Base-by-base conservation (phyloP, 441 rosid genomes). In the Monsonia emarginata region DNA sequence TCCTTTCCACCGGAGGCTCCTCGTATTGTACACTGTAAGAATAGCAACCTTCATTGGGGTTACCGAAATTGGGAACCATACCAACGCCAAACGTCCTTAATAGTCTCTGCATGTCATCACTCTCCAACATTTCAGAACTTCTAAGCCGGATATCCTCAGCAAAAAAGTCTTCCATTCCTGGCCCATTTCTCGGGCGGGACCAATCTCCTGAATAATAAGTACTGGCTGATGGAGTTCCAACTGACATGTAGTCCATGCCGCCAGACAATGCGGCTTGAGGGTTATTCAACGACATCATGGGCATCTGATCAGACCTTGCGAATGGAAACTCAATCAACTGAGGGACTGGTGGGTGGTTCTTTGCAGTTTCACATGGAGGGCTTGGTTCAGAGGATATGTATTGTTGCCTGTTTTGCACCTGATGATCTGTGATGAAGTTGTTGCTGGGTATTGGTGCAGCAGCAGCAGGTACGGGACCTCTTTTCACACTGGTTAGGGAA, bases 31-130 rank as follows among this genome's bases (percentile, higher is more conserved):
- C 60, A 11, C 28, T 54, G 30, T 54, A 54, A 10, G 60, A 54
- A 19, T 54, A 25, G 60, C 27, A 54, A 3, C 30, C 60, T 22
- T 54, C 60, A 25, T 54, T 54, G 56, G 86, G 34, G 50, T 79
- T 80, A 66, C 80, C 77, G 71, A 80, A 81, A 65, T 24, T 19
- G 4, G 56, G 56, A 48, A 48, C 56, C 56, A 19, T 48, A 14
- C 60, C 60, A 1, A 54, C 60, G 3, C 60, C 60, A 54, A 54
- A 54, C 26, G 60, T 54, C 60, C 84, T 84, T 31, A 92, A 79
- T 66, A 92, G 80, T 69, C 84, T 84, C 77, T 92, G 98, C 97
- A 92, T 88, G 67, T 92, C 96, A 44, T 90, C 92, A 27, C 76
- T 77, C 69, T 87, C 90, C 58, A 92, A 79, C 97, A 90, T 92